Percentiles rank a stretch among this genome's conserved stretches.
These are phyloP conservation scores for Auricularia sp. DNA, from an alignment of 768 basidiomycete species.

Conservation along the genomic window DNA sequence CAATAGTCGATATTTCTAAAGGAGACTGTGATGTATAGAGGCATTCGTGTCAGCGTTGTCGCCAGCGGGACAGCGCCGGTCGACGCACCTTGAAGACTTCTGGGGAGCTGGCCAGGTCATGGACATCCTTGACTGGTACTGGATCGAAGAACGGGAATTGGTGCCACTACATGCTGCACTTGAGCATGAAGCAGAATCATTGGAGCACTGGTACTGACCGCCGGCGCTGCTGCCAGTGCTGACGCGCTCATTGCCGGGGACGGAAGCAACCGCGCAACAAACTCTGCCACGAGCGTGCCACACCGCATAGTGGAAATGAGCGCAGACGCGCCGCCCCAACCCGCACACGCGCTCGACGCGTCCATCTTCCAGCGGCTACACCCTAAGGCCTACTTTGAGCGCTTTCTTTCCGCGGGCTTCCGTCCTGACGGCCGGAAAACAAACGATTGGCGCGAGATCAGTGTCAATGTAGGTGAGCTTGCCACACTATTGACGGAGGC, in stretches of 20 bases:
- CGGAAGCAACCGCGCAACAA: not conserved
- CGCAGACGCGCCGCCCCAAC: not conserved
- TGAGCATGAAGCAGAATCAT: not conserved
- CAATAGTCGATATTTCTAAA: constrained; percentile 62
- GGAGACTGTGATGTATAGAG: constrained; percentile 31
- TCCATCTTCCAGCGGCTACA: constrained; percentile 71
- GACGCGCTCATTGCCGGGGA: constrained; percentile 5
- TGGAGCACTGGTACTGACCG: constrained; percentile 3
- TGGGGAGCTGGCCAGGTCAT: constrained; percentile 65
- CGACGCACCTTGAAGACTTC: constrained; percentile 64
- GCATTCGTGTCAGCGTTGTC: not conserved
- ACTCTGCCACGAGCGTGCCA: not conserved
- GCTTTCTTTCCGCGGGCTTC: constrained; percentile 67
- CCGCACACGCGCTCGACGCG: not conserved
- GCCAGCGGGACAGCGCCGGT: not conserved
- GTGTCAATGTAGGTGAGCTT: constrained; percentile 60
- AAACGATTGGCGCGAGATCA: constrained; percentile 61
- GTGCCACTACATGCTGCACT: constrained; percentile 46
- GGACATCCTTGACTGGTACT: constrained; percentile 62
- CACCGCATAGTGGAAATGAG: not conserved
- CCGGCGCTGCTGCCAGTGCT: constrained; percentile 5
- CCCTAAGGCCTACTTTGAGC: constrained; percentile 77
- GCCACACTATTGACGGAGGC: not conserved
- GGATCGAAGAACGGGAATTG: constrained; percentile 87
- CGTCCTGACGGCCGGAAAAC: constrained; percentile 77